Percentiles rank a stretch among this genome's conserved stretches.
Conservation (phyloP, 805 yeast genomes). For the Maudiozyma barnettii region DNA sequence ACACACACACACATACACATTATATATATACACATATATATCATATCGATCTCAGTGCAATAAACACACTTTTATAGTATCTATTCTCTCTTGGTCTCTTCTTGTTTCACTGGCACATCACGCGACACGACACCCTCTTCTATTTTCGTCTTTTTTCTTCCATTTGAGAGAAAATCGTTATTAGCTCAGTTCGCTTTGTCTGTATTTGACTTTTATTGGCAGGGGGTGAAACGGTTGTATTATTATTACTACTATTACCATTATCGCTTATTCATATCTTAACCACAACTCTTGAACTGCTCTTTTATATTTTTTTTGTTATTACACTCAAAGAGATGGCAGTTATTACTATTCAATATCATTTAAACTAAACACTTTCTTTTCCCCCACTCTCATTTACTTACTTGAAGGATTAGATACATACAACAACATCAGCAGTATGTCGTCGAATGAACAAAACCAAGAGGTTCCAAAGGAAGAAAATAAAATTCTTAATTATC, state of each 20-base stretch:
- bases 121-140: not conserved
- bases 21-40: not conserved
- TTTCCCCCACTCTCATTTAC: no score
- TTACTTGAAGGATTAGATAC: not conserved
- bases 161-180: not conserved
- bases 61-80: no score
- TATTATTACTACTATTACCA: not conserved
- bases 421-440: not conserved
- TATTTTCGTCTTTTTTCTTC: no score
- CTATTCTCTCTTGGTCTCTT: no score
- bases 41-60: not conserved
- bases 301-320: no score
- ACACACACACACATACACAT: not conserved
- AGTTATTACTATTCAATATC: no score
- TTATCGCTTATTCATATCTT: not conserved
- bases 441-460: not conserved
- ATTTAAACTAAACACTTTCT: no score
- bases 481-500: slow-evolving; percentile 31
- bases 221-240: not conserved
- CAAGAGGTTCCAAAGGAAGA: slow-evolving; percentile 30
- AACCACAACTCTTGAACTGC: no score
- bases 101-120: no score
- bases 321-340: no score
- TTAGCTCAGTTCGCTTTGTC: no score
- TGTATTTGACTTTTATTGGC: not conserved